phyloP scores from a whole-genome alignment of 345 rosid species.

The Trapa bicornis region DNA sequence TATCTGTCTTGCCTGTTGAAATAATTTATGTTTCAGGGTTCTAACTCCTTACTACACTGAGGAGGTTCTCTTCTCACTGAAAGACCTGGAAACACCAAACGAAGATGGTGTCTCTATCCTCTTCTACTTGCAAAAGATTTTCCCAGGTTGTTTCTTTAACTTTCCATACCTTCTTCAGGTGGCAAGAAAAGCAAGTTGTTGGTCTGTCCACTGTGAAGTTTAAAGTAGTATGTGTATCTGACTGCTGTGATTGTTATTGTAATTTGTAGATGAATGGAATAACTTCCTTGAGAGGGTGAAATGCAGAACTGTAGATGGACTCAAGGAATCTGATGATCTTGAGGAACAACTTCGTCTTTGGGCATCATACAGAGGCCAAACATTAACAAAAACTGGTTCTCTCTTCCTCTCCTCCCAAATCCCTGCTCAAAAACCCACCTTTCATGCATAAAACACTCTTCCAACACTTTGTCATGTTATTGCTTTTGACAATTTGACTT shows the following conservation, averaged over 20 bases:
- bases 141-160: slow-evolving; percentile 78
- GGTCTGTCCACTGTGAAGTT: not conserved
- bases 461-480: not conserved
- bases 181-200: not conserved
- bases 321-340: slow-evolving; percentile 40
- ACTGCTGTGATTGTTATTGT: not conserved
- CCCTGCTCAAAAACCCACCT: not conserved
- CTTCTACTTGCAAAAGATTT: slow-evolving; percentile 92
- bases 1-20: not conserved
- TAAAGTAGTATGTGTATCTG: not conserved
- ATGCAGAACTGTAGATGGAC: slow-evolving; percentile 49
- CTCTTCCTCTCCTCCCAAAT: slow-evolving; percentile 3
- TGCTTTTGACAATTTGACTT: not conserved
- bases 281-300: slow-evolving; percentile 80
- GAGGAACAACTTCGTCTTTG: slow-evolving; percentile 81
- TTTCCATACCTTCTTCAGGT: not conserved
- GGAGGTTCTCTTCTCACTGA: slow-evolving; percentile 78
- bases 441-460: not conserved
- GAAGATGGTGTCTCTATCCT: slow-evolving; percentile 97
- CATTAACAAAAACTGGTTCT: slow-evolving; percentile 94
- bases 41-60: slow-evolving; percentile 90
- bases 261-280: slow-evolving; percentile 76
- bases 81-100: slow-evolving; percentile 60
- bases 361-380: slow-evolving; percentile 98
- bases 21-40: slow-evolving; percentile 34